phyloP scores from a whole-genome alignment of 495 filamentous ascomycete genomes.

The Daldinia bambusicola region DNA sequence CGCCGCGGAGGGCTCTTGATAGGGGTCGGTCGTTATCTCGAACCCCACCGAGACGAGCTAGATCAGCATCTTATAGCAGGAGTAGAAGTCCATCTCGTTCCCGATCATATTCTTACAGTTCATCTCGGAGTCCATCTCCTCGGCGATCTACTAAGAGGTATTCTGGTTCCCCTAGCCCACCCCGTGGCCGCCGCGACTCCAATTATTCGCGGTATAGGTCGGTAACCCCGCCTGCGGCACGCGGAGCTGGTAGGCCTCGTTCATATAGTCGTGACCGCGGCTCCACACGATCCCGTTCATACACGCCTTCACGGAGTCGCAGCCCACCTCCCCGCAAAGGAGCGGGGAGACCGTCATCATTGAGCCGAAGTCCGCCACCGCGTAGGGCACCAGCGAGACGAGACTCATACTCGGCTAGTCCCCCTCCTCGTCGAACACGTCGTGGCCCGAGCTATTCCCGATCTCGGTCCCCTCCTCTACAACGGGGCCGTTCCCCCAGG shows the following conservation, averaged over 20 bases:
- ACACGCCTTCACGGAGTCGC: conserved; percentile 40
- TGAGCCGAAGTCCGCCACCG: conserved; percentile 43
- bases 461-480: conserved; percentile 32
- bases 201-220: conserved; percentile 47
- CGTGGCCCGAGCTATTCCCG: conserved; percentile 44
- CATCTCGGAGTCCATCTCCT: conserved; percentile 38
- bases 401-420: conserved; percentile 49
- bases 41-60: conserved; percentile 52
- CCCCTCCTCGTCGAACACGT: conserved; percentile 37
- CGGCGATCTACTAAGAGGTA: conserved; percentile 29
- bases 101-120: conserved; percentile 46
- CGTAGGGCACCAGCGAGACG: conserved; percentile 39
- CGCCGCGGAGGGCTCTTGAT: conserved; percentile 45
- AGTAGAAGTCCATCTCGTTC: conserved; percentile 55
- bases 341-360: conserved; percentile 16
- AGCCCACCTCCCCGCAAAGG: conserved; percentile 44
- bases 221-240: conserved; percentile 38
- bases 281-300: conserved; percentile 40
- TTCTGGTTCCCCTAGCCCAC: conserved; percentile 35
- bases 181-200: conserved; percentile 32
- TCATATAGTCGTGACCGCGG: conserved; percentile 37
- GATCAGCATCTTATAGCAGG: conserved; percentile 53
- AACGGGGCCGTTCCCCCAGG: conserved; percentile 21
- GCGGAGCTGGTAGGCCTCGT: conserved; percentile 33
- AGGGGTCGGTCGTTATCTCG: conserved; percentile 53